phyloP scores from a whole-genome alignment of 345 rosid genomes.

The Brassica nigra region DNA sequence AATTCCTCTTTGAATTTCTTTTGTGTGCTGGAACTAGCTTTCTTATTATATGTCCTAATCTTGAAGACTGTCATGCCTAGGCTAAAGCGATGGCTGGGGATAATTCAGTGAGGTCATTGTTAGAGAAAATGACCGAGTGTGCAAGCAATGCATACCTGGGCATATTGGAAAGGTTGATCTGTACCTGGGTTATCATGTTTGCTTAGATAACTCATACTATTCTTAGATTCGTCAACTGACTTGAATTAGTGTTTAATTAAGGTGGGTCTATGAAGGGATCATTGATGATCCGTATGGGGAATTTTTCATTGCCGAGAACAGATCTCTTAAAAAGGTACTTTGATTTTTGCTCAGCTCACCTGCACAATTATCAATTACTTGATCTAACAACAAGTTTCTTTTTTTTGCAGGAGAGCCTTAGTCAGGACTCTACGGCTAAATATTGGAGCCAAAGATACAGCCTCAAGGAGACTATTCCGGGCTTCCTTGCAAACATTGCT shows the following conservation, averaged over 20 bases:
- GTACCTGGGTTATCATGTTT: conserved; percentile 16
- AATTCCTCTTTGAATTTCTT: neutral
- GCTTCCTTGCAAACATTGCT: conserved; percentile 91
- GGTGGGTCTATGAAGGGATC: conserved; percentile 99
- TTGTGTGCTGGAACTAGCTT: conserved; percentile 14
- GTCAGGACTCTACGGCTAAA: conserved; percentile 77
- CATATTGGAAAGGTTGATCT: conserved; percentile 81
- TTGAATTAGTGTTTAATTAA: conserved; percentile 38
- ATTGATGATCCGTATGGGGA: conserved; percentile 98
- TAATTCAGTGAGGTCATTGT: conserved; percentile 86
- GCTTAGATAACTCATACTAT: conserved; percentile 5
- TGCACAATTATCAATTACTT: conserved; percentile 6
- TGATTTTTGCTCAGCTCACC: conserved; percentile 6
- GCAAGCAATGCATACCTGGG: conserved; percentile 93
- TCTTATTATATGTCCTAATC: conserved; percentile 30
- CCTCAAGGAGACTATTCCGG: conserved; percentile 90
- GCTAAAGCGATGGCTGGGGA: conserved; percentile 98
- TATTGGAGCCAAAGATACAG: conserved; percentile 90
- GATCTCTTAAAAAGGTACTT: conserved; percentile 82
- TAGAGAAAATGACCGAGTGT: conserved; percentile 93
- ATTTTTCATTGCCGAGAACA: conserved; percentile 89
- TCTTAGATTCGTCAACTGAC: conserved; percentile 26
- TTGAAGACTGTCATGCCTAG: conserved; percentile 49
- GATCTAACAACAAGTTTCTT: conserved; percentile 28
- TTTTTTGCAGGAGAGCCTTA: conserved; percentile 78